Percentiles rank a stretch among this genome's conserved stretches.
phyloP scores from a whole-genome alignment of 2,329 filamentous ascomycete species.

The Camillea tinctor region DNA sequence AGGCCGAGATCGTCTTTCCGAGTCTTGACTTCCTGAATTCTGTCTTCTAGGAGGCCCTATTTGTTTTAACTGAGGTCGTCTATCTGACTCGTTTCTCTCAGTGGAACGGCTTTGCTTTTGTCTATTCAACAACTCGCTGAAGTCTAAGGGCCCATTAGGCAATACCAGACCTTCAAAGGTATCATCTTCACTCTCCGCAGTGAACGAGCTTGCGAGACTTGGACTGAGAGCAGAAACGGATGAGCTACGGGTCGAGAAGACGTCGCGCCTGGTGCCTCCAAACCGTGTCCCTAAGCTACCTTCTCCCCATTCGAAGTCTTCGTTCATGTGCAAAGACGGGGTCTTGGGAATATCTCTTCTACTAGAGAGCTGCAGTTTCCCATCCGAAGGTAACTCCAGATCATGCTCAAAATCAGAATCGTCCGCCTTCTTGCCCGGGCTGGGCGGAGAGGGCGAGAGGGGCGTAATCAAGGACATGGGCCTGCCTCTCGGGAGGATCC shows the following conservation, averaged over 20 bases:
- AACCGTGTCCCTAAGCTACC: conserved; percentile 89
- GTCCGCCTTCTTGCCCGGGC: conserved; percentile 43
- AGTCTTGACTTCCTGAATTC: background rate
- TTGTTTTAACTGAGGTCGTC: conserved; percentile 19
- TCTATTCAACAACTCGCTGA: conserved; percentile 74
- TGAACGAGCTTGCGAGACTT: conserved; percentile 87
- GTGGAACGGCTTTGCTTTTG: conserved; percentile 63
- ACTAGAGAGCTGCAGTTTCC: conserved; percentile 63
- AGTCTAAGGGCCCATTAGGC: conserved; percentile 79
- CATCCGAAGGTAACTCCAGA: conserved; percentile 67
- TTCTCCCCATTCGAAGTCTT: conserved; percentile 92
- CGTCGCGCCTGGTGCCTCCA: conserved; percentile 79
- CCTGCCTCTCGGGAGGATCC: conserved; percentile 32
- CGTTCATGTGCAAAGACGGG: conserved; percentile 55
- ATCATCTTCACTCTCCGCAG: conserved; percentile 90
- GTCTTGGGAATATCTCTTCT: conserved; percentile 62
- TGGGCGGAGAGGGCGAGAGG: conserved; percentile 55
- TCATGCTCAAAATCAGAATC: conserved; percentile 72
- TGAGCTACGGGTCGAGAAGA: conserved; percentile 78
- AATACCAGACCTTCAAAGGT: conserved; percentile 85
- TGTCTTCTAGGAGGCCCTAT: background rate
- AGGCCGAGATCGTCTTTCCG: background rate
- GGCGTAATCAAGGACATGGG: conserved; percentile 49
- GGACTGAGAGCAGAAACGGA: conserved; percentile 88
- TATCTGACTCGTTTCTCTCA: conserved; percentile 43